Evolutionary conservation across 495 filamentous ascomycete species (phyloP), one percentile per base, ranked within the genome.

Genomic region (Penicillium coffeae): DNA sequence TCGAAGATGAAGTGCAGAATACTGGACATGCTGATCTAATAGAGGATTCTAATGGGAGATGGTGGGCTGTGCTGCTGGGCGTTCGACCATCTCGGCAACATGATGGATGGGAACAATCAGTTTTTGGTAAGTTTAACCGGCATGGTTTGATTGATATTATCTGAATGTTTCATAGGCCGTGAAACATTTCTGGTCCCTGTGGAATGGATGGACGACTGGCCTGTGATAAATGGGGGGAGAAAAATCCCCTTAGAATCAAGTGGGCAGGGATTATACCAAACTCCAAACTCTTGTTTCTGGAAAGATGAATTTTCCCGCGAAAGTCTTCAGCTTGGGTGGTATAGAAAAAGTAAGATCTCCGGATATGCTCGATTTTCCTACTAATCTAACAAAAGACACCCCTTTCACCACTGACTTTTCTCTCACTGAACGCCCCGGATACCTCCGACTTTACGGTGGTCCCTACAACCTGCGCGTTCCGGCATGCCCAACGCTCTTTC

Each of bases 181-280:
- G 74, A 79, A 51, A 73, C 65, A 0, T 78, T 77, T 42, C 56
- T 79, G 2, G 61, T 68, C 12, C 66, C 71, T 0, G 53, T 78
- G 6, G 55, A 66, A 10, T 78, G 74, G 75, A 54, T 63, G 9
- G 59, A 74, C 34, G 66, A 73, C 45, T 78, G 75, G 75, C 75
- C 74, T 1, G 58, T 78, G 7, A 52, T 79, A 16, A 75, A 76
- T 45, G 49, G 51, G 0, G 69, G 73, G 3, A 47, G 68, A 8
- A 70, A 71, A 39, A 72, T 78, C 18, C 46, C 63, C 0, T 66
- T 76, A 5, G 44, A 66, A 10, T 62, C 58, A 37, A 45, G 51
- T 6, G 61, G 62, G 0, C 65, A 66, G 0, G 59, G 58, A 14
- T 51, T 69, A 3, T 62, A 71, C 21, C 36, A 60, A n/a, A 49